Evolutionary conservation across 345 rosid species (phyloP), one percentile per base, ranked within the genome.

Genomic region (Lepidium sativum): DNA sequence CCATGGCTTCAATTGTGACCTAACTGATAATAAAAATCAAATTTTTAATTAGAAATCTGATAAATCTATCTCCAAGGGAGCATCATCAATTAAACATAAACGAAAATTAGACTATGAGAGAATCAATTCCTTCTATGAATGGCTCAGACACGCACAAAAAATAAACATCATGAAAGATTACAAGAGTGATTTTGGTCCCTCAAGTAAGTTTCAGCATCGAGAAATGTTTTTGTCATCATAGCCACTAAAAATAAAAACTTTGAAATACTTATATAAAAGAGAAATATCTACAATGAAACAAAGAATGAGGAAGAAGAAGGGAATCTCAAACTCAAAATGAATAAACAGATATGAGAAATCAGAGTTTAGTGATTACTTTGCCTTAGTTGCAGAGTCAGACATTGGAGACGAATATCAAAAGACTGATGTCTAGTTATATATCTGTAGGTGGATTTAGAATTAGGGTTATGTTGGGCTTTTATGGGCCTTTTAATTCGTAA

Each of bases 71-170:
- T 32, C 1, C 7, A 25, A 2, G 5, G 37, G 6, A 25, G 29
- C 31, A 5, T 0, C 7, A 27, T 27, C 21, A 51, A 4, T 21
- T 20, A 10, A 53, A 9, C 3, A 9, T 1, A 70, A 31, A 31
- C 0, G 0, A n/a, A n/a, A n/a, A n/a, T n/a, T n/a, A n/a, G n/a
- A n/a, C n/a, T n/a, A n/a, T n/a, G n/a, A n/a, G n/a, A n/a, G n/a
- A n/a, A n/a, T n/a, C n/a, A n/a, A n/a, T n/a, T n/a, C n/a, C n/a
- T n/a, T n/a, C n/a, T n/a, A n/a, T n/a, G n/a, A n/a, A n/a, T 25
- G 75, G 76, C 71, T 72, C 76, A 65, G 71, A 71, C 76, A 65
- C 71, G 76, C 76, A 72, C 55, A 72, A 72, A 71, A 37, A 16
- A n/a, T 1, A 72, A 34, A 17, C 71, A 72, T 72, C 71, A 72